phyloP scores from a whole-genome alignment of 2,329 filamentous ascomycete genomes.

The Cladosporium austrohemisphaericum region DNA sequence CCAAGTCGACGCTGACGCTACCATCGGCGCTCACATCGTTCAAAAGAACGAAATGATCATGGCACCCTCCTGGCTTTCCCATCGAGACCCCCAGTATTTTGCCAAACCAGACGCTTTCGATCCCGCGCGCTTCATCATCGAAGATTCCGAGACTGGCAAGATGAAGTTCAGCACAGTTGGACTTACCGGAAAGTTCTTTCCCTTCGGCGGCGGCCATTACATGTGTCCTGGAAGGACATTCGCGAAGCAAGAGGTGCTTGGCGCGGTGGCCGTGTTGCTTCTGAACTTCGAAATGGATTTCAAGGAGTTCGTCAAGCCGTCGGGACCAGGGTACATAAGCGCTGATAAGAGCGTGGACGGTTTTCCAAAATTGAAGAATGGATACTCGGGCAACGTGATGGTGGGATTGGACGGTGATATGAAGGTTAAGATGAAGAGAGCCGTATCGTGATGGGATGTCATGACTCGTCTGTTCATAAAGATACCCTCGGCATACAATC shows the following conservation, averaged over 20 bases:
- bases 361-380: constrained; percentile 17
- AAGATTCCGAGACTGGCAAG: constrained; percentile 21
- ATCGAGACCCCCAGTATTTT: constrained; percentile 23
- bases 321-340: background rate
- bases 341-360: constrained; percentile 6
- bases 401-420: constrained; percentile 19
- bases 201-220: constrained; percentile 24
- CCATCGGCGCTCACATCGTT: constrained; percentile 14
- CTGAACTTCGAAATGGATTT: constrained; percentile 18
- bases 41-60: constrained; percentile 21
- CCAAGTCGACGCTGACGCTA: constrained; percentile 15
- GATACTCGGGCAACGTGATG: constrained; percentile 18
- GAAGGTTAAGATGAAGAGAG: constrained; percentile 13
- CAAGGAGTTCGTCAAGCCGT: constrained; percentile 7
- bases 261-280: constrained; percentile 17
- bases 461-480: too few species aligned
- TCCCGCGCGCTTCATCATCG: constrained; percentile 23
- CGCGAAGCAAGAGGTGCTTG: constrained; percentile 23
- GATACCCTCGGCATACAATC: too few species aligned
- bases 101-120: constrained; percentile 20
- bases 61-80: constrained; percentile 23
- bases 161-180: constrained; percentile 24
- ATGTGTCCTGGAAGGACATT: constrained; percentile 22
- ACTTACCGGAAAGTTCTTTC: constrained; percentile 28
- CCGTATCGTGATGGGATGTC: constrained; percentile 10